Conservation (phyloP, 208 protist genomes). For the Trypanosoma mega region DNA sequence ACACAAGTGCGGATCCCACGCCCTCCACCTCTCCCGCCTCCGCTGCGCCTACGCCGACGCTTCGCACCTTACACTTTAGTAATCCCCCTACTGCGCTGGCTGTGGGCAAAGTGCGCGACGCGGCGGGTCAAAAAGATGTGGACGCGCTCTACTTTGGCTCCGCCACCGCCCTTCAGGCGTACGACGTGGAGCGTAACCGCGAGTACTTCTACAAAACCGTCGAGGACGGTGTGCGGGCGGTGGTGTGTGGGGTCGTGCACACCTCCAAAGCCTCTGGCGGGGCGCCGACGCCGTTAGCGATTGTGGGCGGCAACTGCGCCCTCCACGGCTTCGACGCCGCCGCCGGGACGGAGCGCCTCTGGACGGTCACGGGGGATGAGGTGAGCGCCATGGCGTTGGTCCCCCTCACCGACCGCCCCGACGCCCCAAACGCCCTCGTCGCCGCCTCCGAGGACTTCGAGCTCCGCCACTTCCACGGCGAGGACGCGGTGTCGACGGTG, state of each 20-base stretch:
- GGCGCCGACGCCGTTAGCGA: conserved; percentile 38
- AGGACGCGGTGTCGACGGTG: conserved; percentile 80
- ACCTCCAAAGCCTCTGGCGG: conserved; percentile 6
- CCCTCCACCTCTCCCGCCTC: not conserved
- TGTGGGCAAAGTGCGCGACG: conserved; percentile 45
- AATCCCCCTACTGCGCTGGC: conserved; percentile 77
- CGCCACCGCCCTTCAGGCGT: conserved; percentile 86
- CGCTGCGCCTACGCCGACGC: conserved; percentile 29
- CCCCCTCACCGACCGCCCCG: conserved; percentile 40
- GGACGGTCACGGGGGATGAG: conserved; percentile 94
- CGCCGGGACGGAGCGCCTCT: conserved; percentile 88
- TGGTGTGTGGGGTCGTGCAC: conserved; percentile 74
- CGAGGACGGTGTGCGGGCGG: conserved; percentile 86
- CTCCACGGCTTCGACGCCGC: conserved; percentile 90
- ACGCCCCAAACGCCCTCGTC: conserved; percentile 55
- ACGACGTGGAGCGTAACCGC: conserved; percentile 89
- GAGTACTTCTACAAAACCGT: conserved; percentile 94
- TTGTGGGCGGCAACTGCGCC: conserved; percentile 95
- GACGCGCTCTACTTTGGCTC: conserved; percentile 92
- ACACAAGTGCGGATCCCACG: conserved; percentile 35
- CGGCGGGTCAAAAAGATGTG: conserved; percentile 7
- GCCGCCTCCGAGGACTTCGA: conserved; percentile 94
- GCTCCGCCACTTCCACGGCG: conserved; percentile 90
- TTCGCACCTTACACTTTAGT: conserved; percentile 88
- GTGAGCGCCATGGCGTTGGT: conserved; percentile 85